A percentile compares a stretch with the other conserved stretches of the same genome.
Evolutionary conservation across 2,329 filamentous ascomycete genomes (phyloP).

Genomic region (Cladosporium sp.): DNA sequence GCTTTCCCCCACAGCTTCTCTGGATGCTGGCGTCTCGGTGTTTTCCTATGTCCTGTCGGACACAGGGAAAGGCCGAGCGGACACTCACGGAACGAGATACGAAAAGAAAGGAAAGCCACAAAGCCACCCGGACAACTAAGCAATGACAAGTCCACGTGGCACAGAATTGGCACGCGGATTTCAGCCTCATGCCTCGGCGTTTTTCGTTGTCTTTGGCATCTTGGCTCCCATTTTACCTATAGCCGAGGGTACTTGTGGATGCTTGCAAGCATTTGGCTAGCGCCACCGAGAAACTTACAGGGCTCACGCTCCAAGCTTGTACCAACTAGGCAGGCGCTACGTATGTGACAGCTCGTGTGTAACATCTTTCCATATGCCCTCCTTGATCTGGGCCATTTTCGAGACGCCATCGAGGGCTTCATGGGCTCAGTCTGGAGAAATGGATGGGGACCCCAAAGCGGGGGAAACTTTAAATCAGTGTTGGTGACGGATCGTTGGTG

Average conservation of each 20-base stretch:
- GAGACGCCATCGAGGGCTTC: neutral
- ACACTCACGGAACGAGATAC: neutral
- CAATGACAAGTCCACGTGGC: neutral
- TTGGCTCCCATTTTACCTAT: slow-evolving; percentile 13
- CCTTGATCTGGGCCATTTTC: neutral
- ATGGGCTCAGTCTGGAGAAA: neutral
- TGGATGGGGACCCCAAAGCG: slow-evolving; percentile 9
- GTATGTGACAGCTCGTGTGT: neutral
- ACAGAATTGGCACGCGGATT: neutral
- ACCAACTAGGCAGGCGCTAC: slow-evolving; percentile 6
- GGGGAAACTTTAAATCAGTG: slow-evolving; percentile 2
- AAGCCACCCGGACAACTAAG: neutral
- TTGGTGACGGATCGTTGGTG: neutral
- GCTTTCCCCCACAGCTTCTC: neutral
- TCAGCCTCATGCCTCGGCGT: neutral
- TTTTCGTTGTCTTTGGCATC: slow-evolving; percentile 23
- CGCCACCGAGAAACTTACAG: slow-evolving; percentile 13
- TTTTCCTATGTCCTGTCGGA: too few species aligned
- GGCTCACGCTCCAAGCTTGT: neutral
- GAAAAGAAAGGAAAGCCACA: neutral
- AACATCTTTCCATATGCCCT: neutral
- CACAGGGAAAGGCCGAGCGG: neutral
- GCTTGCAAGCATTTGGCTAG: slow-evolving; percentile 14
- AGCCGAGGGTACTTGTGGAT: slow-evolving; percentile 18
- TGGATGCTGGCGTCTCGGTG: neutral